A percentile compares a stretch with the other conserved stretches of the same genome.
These are phyloP conservation scores for Alloteropsis angusta DNA, from an alignment of 202 grass and related monocot species.

Conservation along the genomic window DNA sequence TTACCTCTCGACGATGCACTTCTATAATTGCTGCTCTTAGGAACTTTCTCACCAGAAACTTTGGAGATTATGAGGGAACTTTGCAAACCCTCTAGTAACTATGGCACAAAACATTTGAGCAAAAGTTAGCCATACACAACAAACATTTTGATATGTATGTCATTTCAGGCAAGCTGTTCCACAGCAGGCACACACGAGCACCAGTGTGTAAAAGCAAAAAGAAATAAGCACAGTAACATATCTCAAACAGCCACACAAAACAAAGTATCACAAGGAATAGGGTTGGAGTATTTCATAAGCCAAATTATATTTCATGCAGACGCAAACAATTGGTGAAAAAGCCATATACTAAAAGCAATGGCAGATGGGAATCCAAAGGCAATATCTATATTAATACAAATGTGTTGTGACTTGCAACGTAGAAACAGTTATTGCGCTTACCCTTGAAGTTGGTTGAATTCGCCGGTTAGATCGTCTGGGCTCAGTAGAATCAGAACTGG, in stretches of 20 bases:
- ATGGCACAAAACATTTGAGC: constrained; percentile 3
- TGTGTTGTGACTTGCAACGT: neutral
- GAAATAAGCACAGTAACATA: neutral
- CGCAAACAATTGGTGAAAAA: neutral
- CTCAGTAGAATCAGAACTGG: constrained; percentile 43
- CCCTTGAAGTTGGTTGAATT: constrained; percentile 96
- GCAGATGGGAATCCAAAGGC: neutral
- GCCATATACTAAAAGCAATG: constrained; percentile 6
- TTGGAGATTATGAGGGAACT: constrained; percentile 86
- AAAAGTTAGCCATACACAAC: constrained; percentile 7
- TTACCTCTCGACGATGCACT: constrained; percentile 66
- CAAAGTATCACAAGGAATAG: neutral
- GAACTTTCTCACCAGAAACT: constrained; percentile 59
- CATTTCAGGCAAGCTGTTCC: neutral
- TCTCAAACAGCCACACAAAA: neutral
- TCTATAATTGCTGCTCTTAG: constrained; percentile 43
- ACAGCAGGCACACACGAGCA: neutral
- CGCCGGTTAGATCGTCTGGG: constrained; percentile 84
- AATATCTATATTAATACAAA: neutral
- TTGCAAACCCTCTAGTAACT: constrained; percentile 94
- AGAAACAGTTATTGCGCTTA: constrained; percentile 23
- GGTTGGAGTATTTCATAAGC: neutral
- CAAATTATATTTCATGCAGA: neutral
- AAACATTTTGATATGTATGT: neutral
- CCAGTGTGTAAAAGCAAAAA: neutral